Evolutionary conservation across 768 basidiomycete genomes (phyloP).

Genomic region (Panaeolus cyanescens): DNA sequence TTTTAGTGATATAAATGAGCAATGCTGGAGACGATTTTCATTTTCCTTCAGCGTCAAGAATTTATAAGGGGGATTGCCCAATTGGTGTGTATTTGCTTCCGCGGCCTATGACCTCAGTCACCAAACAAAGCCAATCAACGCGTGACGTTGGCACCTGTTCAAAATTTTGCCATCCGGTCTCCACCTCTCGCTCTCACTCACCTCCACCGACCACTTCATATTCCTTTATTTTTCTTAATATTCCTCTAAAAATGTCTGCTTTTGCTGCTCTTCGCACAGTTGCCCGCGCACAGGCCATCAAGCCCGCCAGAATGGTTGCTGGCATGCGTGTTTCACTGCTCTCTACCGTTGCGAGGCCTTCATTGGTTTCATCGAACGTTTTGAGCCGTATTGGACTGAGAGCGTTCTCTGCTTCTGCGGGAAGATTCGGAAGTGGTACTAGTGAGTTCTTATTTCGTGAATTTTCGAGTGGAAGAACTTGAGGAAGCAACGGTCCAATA

Average conservation of each 20-base stretch:
- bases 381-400: constrained; percentile 29
- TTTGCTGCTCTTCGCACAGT: constrained; percentile 62
- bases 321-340: constrained; percentile 31
- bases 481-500: neutral
- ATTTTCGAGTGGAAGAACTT: neutral
- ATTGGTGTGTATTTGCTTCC: neutral
- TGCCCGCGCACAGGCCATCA: constrained; percentile 39
- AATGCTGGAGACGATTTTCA: no score
- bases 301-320: constrained; percentile 26
- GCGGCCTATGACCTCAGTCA: neutral
- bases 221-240: neutral
- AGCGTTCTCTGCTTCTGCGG: constrained; percentile 48
- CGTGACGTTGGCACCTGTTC: constrained; percentile 13
- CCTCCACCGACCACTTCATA: neutral
- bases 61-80: neutral
- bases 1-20: no score
- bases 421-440: constrained; percentile 45
- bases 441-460: constrained; percentile 33
- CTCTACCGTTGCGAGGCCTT: constrained; percentile 17
- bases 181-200: neutral
- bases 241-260: constrained; percentile 52
- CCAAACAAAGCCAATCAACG: constrained; percentile 7
- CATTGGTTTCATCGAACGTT: constrained; percentile 12
- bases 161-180: constrained; percentile 9
- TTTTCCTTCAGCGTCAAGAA: no score